Conservation (phyloP, 148 eudicot species). For the Nyssa sinensis region DNA sequence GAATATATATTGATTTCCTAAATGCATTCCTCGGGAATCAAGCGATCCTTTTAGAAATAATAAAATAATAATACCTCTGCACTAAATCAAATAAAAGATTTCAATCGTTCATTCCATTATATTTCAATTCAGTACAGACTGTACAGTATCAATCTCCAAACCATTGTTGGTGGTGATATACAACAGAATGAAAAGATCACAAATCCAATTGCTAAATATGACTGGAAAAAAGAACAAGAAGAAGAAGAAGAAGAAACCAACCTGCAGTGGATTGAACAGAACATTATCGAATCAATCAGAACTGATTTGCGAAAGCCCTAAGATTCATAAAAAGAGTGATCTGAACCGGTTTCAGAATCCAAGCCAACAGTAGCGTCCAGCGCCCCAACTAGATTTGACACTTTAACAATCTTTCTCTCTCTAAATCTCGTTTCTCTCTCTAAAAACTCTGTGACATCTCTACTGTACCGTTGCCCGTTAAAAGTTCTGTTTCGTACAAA, state of each 20-base stretch:
- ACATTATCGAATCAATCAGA: neutral
- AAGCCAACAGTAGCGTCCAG: neutral
- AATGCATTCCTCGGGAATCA: neutral
- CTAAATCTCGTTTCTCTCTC: neutral
- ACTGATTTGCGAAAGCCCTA: conserved; percentile 5
- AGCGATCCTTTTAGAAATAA: neutral
- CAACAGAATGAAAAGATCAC: neutral
- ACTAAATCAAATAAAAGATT: neutral
- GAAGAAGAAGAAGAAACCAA: neutral
- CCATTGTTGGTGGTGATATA: neutral
- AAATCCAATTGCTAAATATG: too few species aligned
- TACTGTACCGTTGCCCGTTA: neutral
- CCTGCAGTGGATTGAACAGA: neutral
- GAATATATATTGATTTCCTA: neutral
- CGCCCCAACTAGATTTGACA: neutral
- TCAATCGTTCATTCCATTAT: neutral
- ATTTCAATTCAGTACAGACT: neutral
- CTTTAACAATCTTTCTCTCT: neutral
- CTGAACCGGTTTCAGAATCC: neutral
- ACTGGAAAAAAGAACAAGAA: too few species aligned
- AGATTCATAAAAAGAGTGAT: neutral
- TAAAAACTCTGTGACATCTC: neutral
- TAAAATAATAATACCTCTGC: neutral
- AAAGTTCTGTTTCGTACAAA: neutral
- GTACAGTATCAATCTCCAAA: neutral